Evolutionary conservation across 768 basidiomycete species (phyloP), one percentile per base, ranked within the genome.

Genomic region (Boletus speciosus): DNA sequence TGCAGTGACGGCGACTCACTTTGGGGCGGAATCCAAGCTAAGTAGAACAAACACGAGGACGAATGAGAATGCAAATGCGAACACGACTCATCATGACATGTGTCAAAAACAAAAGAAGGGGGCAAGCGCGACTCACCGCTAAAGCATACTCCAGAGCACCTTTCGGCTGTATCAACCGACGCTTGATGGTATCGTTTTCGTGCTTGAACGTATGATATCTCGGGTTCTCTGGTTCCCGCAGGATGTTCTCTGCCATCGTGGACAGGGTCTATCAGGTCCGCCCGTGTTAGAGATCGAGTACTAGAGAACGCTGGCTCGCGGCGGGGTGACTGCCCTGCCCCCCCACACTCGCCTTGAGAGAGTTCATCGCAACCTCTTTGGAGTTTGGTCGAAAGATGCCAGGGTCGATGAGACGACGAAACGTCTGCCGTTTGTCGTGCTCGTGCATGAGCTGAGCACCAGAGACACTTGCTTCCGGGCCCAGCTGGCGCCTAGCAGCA

Each of bases 91-190:
- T 14, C 15, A 36, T 11, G 31, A 32, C 31, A 32, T 32, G 31
- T 32, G 31, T 36, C 35, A 36, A 36, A 36, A 36, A 16, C 16
- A 1, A 32, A 11, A 32, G 34, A 6, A 9, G 29, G 29, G 29
- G 29, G 31, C 9, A 31, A 10, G 35, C 35, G 35, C 2, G 35
- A 36, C 47, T 44, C 41, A 59, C 90, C 63, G 81, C 88, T 39
- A 89, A 76, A 1, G 87, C 89, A 72, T 88, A 93, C 66, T 93
- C 90, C 37, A 93, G 71, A 0, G 87, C 78, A 3, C 90, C 70
- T 73, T 86, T 81, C 14, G 83, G 82, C 38, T 90, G 80, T 15
- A 93, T 78, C 31, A 93, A 66, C 56, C 82, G 72, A 15, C 78
- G 76, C 72, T 88, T 80, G 74, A 92, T 87, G 21, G 73, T 73